Percentiles rank a stretch among this genome's conserved stretches.
These are phyloP conservation scores for Oryza glumipatula DNA, from an alignment of 176 grass and related monocot genomes.

Conservation along the genomic window DNA sequence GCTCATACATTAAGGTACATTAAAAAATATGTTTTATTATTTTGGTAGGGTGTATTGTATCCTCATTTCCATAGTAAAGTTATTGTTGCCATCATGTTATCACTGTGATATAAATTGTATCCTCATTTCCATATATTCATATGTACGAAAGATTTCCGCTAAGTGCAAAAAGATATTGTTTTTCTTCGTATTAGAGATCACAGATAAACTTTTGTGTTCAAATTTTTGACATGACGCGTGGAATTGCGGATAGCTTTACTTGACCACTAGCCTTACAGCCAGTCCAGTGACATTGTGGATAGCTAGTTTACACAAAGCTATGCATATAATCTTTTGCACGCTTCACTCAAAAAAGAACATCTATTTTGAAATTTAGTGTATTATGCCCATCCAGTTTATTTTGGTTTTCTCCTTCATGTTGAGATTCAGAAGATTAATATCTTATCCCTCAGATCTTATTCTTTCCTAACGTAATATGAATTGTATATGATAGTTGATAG, in stretches of 20 bases:
- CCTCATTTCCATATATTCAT: neutral
- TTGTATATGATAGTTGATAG: constrained; percentile 66
- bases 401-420: neutral
- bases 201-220: neutral
- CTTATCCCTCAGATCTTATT: neutral
- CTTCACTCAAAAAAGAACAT: neutral
- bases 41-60: neutral
- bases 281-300: neutral
- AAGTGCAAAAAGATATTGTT: neutral
- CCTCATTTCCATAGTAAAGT: neutral
- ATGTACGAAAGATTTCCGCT: constrained; percentile 15
- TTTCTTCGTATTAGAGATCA: neutral
- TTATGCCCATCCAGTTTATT: neutral
- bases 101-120: neutral
- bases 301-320: constrained; percentile 14
- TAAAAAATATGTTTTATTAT: neutral
- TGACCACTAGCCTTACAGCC: neutral
- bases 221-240: neutral
- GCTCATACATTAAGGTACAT: constrained; percentile 85
- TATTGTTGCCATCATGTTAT: neutral
- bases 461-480: constrained; percentile 31
- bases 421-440: neutral
- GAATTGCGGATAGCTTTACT: neutral
- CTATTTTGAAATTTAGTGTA: neutral
- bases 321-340: neutral